Evolutionary conservation across 192 early-diverging fungal species (phyloP).

Genomic region (Umbelopsis ramanniana): DNA sequence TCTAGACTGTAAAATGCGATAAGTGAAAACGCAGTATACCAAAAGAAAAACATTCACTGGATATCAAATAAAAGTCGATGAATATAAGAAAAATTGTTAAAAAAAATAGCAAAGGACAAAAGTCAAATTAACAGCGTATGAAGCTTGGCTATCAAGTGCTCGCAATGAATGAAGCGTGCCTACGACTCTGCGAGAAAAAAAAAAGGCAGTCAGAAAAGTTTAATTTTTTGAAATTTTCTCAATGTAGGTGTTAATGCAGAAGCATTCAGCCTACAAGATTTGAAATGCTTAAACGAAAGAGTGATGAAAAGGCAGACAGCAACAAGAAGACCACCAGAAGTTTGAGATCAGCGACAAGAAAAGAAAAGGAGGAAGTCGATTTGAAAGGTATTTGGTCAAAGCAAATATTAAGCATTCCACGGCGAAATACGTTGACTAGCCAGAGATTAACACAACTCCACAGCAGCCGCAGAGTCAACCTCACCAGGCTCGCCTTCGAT

Average conservation of each 20-base stretch:
- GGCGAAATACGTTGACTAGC: neutral
- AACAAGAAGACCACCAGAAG: neutral
- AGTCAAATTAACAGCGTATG: too few species aligned
- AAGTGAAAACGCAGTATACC: neutral
- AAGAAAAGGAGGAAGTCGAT: neutral
- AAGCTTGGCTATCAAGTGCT: too few species aligned
- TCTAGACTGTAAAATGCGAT: neutral
- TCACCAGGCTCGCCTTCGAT: neutral
- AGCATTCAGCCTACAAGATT: neutral
- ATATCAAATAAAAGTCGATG: neutral
- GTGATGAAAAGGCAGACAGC: neutral
- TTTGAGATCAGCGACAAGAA: neutral
- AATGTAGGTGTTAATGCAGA: neutral
- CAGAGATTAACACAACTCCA: too few species aligned
- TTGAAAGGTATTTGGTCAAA: neutral
- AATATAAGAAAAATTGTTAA: too few species aligned
- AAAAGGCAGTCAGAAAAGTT: neutral
- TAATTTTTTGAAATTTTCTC: constrained; percentile 15
- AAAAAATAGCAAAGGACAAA: too few species aligned
- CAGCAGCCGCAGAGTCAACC: neutral
- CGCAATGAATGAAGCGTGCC: too few species aligned
- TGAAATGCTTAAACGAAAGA: constrained; percentile 19
- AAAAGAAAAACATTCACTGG: neutral
- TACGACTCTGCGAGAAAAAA: too few species aligned
- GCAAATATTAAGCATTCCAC: neutral